Evolutionary conservation across 495 filamentous ascomycete species (phyloP).

Genomic region (Hyaloscypha bicolor): DNA sequence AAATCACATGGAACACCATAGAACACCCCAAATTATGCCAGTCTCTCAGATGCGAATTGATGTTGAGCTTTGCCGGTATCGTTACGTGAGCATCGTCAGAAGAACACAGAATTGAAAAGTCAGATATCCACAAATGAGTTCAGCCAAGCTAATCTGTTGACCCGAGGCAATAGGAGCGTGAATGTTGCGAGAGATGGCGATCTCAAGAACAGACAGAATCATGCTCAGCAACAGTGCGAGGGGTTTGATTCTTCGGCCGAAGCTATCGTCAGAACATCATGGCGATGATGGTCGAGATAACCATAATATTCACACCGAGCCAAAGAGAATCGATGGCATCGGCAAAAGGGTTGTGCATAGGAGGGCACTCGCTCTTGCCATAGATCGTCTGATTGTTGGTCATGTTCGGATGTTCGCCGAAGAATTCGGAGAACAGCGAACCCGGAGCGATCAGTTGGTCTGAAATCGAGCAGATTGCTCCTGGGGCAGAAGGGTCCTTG

Average conservation of each 20-base stretch:
- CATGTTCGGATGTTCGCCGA: constrained; percentile 53
- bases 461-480: constrained; percentile 61
- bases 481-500: constrained; percentile 38
- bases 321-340: too few relatives aligned
- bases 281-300: too few relatives aligned
- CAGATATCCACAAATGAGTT: not conserved
- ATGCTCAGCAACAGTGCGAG: not conserved
- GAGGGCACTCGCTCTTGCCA: constrained; percentile 12
- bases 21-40: not conserved
- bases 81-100: not conserved
- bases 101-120: not conserved
- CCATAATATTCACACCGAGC: too few relatives aligned
- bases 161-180: not conserved
- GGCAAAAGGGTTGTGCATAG: too few relatives aligned
- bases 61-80: not conserved
- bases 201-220: not conserved
- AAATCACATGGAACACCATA: not conserved
- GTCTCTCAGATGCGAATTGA: not conserved
- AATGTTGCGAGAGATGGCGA: not conserved
- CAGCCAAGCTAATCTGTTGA: not conserved
- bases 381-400: constrained; percentile 61
- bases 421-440: constrained; percentile 55
- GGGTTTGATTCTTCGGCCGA: not conserved
- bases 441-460: constrained; percentile 43
- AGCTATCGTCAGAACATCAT: too few relatives aligned